Base-by-base conservation (phyloP, 805 yeast species). In the Zygoascus bituminiphila region DNA sequence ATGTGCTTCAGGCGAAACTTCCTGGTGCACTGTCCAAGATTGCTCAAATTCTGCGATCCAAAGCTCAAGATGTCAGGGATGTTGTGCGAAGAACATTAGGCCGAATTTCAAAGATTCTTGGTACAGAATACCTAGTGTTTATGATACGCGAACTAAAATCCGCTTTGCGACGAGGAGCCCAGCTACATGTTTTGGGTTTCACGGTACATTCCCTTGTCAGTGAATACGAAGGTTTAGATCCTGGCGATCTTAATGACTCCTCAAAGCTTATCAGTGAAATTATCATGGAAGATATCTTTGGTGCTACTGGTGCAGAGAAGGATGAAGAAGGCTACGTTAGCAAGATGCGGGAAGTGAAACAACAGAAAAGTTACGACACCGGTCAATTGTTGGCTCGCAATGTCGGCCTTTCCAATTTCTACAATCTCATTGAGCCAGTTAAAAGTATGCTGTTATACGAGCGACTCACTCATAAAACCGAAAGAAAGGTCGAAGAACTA, bases 201-300 rank as follows among this genome's bases (percentile, higher is more conserved):
- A 86, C 97, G 0, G 77, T 87, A 4, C 96, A 93, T 64, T 72
- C 80, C 44, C 66, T 91, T 35, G 65, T 93, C 46, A 76, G 76
- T 1, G 73, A 78, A 7, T 66, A 85, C 54, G 63, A 68, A 5
- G 54, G 55, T 4, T 64, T 86, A 39, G 50, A 60, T 0, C 84
- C 77, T 54, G 94, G 95, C 6, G 95, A 86, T 51, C 67, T 91
- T 39, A 93, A 88, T 62, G 72, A 79, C 9, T 63, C 71, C 44
- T 77, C 82, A 3, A 68, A 68, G 1, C 57, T 82, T 47, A 67
- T 89, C 10, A 81, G 82, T 55, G 80, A 78, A 20, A 71, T 88
- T 14, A 73, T 89, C 20, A 91, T 91, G 96, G 95, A 88, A 60
- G 96, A 91, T 60, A 76, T 81, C 3, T 89, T 93, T 64, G 98